A percentile compares a stretch with the other conserved stretches of the same genome.
Conservation (phyloP, 164 flowering plant genomes). For the Sedum album region DNA sequence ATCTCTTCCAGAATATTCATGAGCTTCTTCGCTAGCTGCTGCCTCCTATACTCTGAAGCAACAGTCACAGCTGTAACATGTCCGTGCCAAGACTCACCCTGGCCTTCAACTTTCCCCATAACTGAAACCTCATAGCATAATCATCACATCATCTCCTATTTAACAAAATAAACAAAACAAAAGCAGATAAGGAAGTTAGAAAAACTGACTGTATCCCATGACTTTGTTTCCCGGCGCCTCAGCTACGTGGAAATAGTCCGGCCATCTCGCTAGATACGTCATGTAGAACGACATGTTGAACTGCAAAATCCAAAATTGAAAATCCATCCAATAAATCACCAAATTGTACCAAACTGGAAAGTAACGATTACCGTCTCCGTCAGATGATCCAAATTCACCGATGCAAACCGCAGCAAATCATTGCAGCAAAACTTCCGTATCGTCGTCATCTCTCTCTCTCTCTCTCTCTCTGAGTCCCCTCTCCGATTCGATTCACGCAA, state of each 20-base stretch:
- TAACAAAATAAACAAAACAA: not conserved
- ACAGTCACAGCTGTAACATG: slow-evolving; percentile 97
- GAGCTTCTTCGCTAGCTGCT: slow-evolving; percentile 81
- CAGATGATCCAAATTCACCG: slow-evolving; percentile 81
- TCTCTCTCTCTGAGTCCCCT: too few species aligned
- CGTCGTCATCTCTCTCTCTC: slow-evolving; percentile 52
- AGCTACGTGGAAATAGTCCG: slow-evolving; percentile 90
- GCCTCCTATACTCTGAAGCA: slow-evolving; percentile 86
- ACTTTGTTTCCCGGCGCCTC: slow-evolving; percentile 72
- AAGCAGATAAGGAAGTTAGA: not conserved
- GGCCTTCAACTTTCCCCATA: slow-evolving; percentile 99
- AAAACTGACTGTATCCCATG: slow-evolving; percentile 86
- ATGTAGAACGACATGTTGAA: slow-evolving; percentile 98
- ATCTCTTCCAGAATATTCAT: slow-evolving; percentile 85
- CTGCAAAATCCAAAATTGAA: slow-evolving; percentile 25
- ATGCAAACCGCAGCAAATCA: slow-evolving; percentile 80
- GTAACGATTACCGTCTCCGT: slow-evolving; percentile 60
- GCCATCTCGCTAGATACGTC: slow-evolving; percentile 95
- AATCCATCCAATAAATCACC: not conserved
- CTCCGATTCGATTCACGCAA: not conserved
- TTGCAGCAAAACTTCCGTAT: slow-evolving; percentile 83
- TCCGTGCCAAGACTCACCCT: slow-evolving; percentile 99
- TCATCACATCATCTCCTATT: not conserved
- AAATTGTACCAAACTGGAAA: not conserved
- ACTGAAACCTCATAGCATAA: slow-evolving; percentile 32